Base-by-base conservation (phyloP, 2,329 filamentous ascomycete genomes). In the Orbilia ellipsospora region DNA sequence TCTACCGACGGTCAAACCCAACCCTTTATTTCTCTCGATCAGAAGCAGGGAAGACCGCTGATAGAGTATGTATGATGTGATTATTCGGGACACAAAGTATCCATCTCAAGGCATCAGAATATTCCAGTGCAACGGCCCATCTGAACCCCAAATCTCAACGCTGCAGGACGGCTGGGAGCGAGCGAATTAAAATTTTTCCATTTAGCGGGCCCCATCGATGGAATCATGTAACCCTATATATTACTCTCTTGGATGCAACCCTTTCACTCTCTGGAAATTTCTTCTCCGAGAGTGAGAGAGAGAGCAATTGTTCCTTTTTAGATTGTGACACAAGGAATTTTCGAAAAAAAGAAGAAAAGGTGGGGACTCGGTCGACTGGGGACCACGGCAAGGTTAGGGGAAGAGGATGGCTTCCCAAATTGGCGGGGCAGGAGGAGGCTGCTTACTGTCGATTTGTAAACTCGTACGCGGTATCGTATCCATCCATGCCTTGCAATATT, bases 391-490 rank as follows among this genome's bases (percentile, higher is more conserved):
- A 23, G 36, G 36, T 18, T 20, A 40, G 31, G n/a, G 20, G 42
- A 45, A 26, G 20, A 36, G 44, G 13, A 48, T n/a, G 16, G 44
- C 44, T 15, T 18, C 20, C 52, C 56, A 63, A 62, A 62, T 55
- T 67, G 36, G 50, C 48, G 61, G 31, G 36, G 56, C 42, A 59
- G 56, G 42, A 63, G 28, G 55, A 61, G 50, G 40, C 70, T 68
- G 70, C 70, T 74, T 74, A 74, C 65, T 67, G 26, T 68, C 57
- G 54, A 70, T 70, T 70, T 70, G 20, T 70, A 42, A 55, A 48
- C 42, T 57, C 66, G 66, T 70, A 70, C 48, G 18, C n/a, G 7
- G 48, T 18, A 40, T 40, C 55, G 44, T 44, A 40, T 56, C 16
- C 26, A 12, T 59, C 36, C 10, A 12, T 18, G 26, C 18, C 16